phyloP scores from a whole-genome alignment of 805 yeast species.

The Starmerella vitae region DNA sequence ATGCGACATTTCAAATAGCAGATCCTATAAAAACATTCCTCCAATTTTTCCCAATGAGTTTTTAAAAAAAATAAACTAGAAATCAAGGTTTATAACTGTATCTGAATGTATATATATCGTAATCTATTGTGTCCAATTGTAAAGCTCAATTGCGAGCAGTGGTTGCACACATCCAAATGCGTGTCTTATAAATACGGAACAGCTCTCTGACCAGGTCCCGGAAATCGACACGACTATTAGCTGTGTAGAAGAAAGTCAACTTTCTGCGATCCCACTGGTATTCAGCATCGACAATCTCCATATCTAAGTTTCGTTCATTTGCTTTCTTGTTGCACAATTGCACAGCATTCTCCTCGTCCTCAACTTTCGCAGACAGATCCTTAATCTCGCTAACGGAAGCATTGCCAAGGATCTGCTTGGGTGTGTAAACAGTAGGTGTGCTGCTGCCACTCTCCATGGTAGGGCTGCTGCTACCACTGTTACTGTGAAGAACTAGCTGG shows the following conservation, averaged over 20 bases:
- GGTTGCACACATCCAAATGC: conserved; percentile 80
- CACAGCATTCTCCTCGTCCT: conserved; percentile 60
- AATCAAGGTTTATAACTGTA: too few species aligned
- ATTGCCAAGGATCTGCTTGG: conserved; percentile 50
- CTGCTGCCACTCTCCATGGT: background rate
- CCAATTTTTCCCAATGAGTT: too few species aligned
- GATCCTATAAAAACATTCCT: too few species aligned
- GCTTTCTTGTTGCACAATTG: conserved; percentile 48
- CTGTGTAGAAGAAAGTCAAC: conserved; percentile 60
- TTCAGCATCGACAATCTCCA: conserved; percentile 65
- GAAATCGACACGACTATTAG: conserved; percentile 57
- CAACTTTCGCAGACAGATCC: conserved; percentile 43
- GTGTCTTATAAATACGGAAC: conserved; percentile 60
- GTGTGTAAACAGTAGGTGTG: conserved; percentile 44
- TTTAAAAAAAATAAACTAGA: too few species aligned
- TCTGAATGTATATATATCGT: too few species aligned
- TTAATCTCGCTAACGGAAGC: conserved; percentile 51
- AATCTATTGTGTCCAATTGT: too few species aligned
- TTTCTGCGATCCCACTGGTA: conserved; percentile 77
- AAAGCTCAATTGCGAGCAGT: conserved; percentile 11
- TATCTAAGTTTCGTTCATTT: conserved; percentile 34
- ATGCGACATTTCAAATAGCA: too few species aligned
- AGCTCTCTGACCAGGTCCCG: conserved; percentile 64
- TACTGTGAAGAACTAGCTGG: conserved; percentile 40
- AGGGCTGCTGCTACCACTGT: background rate